Percentiles rank a stretch among this genome's conserved stretches.
These are phyloP conservation scores for Clitopilus hobsonii DNA, from an alignment of 768 basidiomycete species.

Conservation along the genomic window DNA sequence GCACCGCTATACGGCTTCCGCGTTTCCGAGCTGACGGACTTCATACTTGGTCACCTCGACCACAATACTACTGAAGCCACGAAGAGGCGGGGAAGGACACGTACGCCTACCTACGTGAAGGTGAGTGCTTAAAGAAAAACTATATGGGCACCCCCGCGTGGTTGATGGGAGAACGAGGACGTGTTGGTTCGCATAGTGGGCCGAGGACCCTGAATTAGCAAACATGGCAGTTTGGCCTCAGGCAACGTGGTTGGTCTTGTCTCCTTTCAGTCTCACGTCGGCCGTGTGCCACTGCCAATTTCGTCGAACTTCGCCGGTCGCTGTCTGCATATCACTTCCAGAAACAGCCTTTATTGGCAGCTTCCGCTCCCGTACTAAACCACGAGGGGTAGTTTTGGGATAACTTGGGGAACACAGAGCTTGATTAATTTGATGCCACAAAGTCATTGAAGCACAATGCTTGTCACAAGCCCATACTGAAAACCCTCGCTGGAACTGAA, in stretches of 20 bases:
- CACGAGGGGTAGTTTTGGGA: neutral
- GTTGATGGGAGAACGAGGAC: slow-evolving; percentile 10
- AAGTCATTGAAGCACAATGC: neutral
- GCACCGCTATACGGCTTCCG: slow-evolving; percentile 71
- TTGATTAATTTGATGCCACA: neutral
- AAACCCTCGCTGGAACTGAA: slow-evolving; percentile 1
- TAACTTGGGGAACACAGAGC: neutral
- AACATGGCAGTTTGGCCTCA: slow-evolving; percentile 6
- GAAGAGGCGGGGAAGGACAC: neutral
- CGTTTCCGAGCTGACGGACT: slow-evolving; percentile 53
- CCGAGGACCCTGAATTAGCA: slow-evolving; percentile 10
- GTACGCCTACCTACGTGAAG: slow-evolving; percentile 2
- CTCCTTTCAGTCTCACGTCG: slow-evolving; percentile 1
- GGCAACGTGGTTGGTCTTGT: neutral
- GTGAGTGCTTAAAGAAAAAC: slow-evolving; percentile 5
- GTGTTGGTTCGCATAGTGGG: slow-evolving; percentile 7
- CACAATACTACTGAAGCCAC: neutral
- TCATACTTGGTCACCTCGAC: neutral
- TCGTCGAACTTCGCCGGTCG: neutral
- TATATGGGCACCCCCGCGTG: slow-evolving; percentile 8
- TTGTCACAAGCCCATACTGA: neutral
- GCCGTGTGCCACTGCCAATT: neutral
- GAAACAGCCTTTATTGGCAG: neutral
- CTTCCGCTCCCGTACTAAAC: neutral
- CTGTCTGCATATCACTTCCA: neutral